phyloP scores from a whole-genome alignment of 345 rosid genomes.

The Eucalyptus tenuipes region DNA sequence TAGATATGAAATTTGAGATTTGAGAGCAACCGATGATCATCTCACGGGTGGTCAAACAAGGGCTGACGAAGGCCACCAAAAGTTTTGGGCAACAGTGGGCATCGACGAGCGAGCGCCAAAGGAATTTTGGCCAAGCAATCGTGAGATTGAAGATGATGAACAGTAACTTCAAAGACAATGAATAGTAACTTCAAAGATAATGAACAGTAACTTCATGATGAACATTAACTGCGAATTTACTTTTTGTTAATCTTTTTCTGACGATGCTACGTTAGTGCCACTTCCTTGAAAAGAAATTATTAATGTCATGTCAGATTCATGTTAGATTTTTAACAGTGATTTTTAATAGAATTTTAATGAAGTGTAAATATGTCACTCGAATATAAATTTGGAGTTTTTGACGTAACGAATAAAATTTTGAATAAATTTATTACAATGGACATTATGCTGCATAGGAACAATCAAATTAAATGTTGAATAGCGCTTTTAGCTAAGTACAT shows the following conservation, averaged over 20 bases:
- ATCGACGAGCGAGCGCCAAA: not conserved
- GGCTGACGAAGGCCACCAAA: not conserved
- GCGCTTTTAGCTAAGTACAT: not conserved
- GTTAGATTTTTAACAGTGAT: too few species aligned
- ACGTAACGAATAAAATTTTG: too few species aligned
- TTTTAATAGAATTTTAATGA: too few species aligned
- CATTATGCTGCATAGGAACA: not conserved
- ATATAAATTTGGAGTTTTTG: too few species aligned
- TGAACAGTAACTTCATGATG: not conserved
- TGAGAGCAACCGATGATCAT: not conserved
- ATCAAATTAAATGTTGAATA: not conserved
- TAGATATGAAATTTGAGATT: not conserved
- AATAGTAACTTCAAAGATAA: not conserved
- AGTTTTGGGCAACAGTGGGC: not conserved
- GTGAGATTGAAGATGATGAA: not conserved
- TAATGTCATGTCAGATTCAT: not conserved
- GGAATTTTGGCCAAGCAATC: not conserved
- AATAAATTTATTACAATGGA: not conserved
- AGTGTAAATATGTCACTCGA: rapidly evolving
- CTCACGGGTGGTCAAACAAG: not conserved
- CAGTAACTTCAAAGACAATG: not conserved
- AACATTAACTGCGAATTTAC: too few species aligned
- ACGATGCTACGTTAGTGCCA: not conserved
- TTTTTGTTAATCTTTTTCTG: not conserved
- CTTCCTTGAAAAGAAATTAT: not conserved